These are phyloP conservation scores for Articulospora tetracladia DNA, from an alignment of 495 filamentous ascomycete genomes.

Conservation along the genomic window DNA sequence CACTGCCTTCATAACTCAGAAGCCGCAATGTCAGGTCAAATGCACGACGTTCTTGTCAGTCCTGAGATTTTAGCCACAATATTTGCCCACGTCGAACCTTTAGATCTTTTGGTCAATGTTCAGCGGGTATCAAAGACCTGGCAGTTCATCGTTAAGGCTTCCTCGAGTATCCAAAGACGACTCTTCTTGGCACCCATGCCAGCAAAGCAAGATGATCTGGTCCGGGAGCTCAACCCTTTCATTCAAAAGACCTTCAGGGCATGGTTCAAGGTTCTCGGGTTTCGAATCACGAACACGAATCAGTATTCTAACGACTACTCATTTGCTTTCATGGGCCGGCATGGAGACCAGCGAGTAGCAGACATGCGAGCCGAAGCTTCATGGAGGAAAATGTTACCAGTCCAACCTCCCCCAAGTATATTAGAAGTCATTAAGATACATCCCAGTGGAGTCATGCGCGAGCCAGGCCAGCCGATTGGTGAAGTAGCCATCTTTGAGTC, in stretches of 20 bases:
- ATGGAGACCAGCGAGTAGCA: not conserved
- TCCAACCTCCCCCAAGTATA: constrained; percentile 1
- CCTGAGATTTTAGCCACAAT: too few species aligned
- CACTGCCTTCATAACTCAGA: too few species aligned
- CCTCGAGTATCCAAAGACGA: not conserved
- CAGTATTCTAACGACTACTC: not conserved
- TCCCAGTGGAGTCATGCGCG: not conserved
- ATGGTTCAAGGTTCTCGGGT: not conserved
- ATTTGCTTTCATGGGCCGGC: not conserved
- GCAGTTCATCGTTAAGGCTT: not conserved
- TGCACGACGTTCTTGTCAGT: too few species aligned
- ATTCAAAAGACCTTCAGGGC: too few species aligned
- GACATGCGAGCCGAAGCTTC: constrained; percentile 2
- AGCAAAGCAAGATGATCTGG: not conserved
- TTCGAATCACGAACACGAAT: not conserved
- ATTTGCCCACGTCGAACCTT: too few species aligned
- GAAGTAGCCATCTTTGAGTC: not conserved
- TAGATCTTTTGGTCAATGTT: too few species aligned
- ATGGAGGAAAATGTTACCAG: constrained; percentile 9
- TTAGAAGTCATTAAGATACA: not conserved
- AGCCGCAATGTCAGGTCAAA: too few species aligned
- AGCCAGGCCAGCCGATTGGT: not conserved
- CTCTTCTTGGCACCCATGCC: not conserved
- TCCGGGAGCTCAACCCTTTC: not conserved
- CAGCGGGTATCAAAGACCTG: not conserved